Evolutionary conservation across 2,329 filamentous ascomycete species (phyloP), one percentile per base, ranked within the genome.

Genomic region (Gaeumannomyces tritici): DNA sequence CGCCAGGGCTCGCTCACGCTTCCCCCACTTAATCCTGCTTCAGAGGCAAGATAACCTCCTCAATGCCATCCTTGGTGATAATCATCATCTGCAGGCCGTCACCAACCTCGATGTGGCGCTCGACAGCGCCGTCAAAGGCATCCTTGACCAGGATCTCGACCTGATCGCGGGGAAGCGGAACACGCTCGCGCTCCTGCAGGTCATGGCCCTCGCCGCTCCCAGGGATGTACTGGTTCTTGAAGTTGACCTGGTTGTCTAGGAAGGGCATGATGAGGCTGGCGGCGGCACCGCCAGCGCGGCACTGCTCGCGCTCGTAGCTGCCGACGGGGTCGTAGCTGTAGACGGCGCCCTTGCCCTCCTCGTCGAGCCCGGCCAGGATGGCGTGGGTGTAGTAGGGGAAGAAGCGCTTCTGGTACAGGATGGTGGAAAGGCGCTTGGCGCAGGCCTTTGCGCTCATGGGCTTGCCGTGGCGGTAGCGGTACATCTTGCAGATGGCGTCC

Each of bases 321-420:
- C 95, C 95, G 55, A 99, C 95, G 1, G 95, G 95, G 73, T 99
- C 95, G 79, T 99, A 99, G 67, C 90, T 95, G 83, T 97, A 99
- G 65, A 99, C 83, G 62, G 93, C 93, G 64, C 95, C 96, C 75
- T 88, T 90, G 69, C 95, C 95, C 66, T 98, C 88, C 79, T 98
- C 95, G 70, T 99, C 96, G 65, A 99, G 78, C 26, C 95, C 95
- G 58, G 90, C 95, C 58, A 99, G 82, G 74, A 99, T 98, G 35
- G 93, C 93, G 71, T 93, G 87, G 63, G 96, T 91, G 77, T 99
- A 99, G 85, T 96, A 99, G 27, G 95, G 95, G 82, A 99, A 99
- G 82, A 99, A 99, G 59, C 95, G 91, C 81, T 98, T 98, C 76
- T 88, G 83, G 81, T 99, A 99, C 63, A 99, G 87, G 68, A 99